Conservation (phyloP, 2,329 filamentous ascomycete genomes). For the Didymella arachidicola region DNA sequence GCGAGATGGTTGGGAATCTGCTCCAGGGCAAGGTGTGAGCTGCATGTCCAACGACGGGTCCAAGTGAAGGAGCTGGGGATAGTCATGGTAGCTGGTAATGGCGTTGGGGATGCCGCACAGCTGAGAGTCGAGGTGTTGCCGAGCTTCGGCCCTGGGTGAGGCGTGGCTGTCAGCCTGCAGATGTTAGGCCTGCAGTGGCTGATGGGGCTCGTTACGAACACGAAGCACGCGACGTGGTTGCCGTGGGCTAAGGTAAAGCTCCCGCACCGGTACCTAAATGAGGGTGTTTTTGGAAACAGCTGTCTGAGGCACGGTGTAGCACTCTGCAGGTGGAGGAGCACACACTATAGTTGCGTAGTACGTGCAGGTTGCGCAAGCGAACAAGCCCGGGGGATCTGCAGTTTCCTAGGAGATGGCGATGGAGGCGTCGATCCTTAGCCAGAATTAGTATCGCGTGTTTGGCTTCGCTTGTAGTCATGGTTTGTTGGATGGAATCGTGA, state of each 20-base stretch:
- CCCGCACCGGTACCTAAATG: neutral
- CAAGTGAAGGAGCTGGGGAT: no score
- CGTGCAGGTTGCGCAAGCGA: neutral
- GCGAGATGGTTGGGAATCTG: slow-evolving; percentile 79
- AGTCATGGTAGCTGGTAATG: neutral
- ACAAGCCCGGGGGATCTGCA: neutral
- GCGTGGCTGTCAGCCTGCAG: slow-evolving; percentile 5
- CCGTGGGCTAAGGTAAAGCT: neutral
- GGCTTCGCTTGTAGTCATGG: neutral
- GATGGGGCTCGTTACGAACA: slow-evolving; percentile 3
- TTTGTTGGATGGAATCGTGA: neutral
- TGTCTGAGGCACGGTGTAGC: neutral
- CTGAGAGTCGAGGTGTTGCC: neutral
- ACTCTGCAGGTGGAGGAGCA: slow-evolving; percentile 1
- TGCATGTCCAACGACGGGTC: neutral
- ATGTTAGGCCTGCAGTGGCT: slow-evolving; percentile 1
- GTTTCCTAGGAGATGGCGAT: neutral
- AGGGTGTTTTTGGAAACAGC: neutral
- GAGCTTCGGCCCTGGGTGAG: neutral
- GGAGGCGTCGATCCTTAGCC: neutral
- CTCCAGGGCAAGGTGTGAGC: slow-evolving; percentile 33
- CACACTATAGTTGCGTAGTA: neutral
- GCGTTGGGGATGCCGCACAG: neutral
- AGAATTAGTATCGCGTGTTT: neutral
- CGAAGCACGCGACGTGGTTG: slow-evolving; percentile 12